Base-by-base conservation (phyloP, 805 yeast species). In the Candida nemodendra region DNA sequence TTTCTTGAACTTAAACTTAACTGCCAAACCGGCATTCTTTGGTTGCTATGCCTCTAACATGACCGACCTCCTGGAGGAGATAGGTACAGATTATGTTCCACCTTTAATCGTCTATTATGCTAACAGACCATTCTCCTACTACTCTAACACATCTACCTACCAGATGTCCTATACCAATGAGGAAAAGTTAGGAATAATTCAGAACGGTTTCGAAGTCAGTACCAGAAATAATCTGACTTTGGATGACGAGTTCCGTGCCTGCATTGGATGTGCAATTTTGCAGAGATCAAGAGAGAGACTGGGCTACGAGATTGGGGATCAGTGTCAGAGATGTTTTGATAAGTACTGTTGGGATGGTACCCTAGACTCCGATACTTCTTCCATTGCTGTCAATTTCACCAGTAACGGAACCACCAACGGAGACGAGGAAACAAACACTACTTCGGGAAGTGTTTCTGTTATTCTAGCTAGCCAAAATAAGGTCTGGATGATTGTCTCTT, bases 211-310 rank as follows among this genome's bases (percentile, higher is more conserved):
- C 56, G 86, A 84, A 50, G 71, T 76, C 11, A 74, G 81, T 9
- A 69, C 90, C 1, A 74, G 83, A 54, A 68, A 71, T 40, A 86
- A 85, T 57, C 62, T 78, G 25, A 81, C 95, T 11, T 54, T 80
- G 17, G 95, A 84, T 48, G 56, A 65, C 4, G 79, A 83, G 27
- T 87, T 85, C 81, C 65, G 75, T 28, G 73, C 79, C 5, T 87
- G 95, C 67, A 72, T 87, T 33, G 85, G 84, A 2, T 87, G 95
- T 69, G 95, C 95, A 8, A 74, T 87, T 31, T 70, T 86, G 41
- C 81, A 86, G 65, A 78, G 95, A 59, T 76, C 82, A 28, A 80
- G 81, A 55, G 93, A 86, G 63, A 72, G 89, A 56, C 61, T 71
- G 26, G 78, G 79, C 19, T 61, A 69, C 25, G 68, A 74, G 13